Base-by-base conservation (phyloP, 305 asterid species). In the Salvia sclarea region DNA sequence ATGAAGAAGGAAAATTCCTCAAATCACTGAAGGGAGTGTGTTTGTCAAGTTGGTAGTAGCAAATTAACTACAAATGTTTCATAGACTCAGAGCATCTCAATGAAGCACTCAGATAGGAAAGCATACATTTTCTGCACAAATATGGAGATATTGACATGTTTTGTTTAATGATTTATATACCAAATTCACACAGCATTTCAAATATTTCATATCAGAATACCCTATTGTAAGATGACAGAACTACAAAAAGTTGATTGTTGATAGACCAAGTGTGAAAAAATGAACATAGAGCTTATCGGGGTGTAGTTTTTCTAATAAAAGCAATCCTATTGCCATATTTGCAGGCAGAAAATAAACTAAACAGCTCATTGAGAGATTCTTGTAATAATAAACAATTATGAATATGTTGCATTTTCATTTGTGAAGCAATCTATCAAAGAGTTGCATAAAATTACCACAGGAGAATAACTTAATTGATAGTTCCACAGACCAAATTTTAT, bases 401-500 rank as follows among this genome's bases (percentile, higher is more conserved):
- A 17, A 4, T 38, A 37, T 31, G 50, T 20, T 20, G 24, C n/a
- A 59, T 37, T 7, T 37, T 56, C 43, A 13, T 31, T 31, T 50
- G 16, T 52, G 65, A 53, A 41, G 50, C 64, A 63, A 52, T 57
- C 30, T 22, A 48, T 64, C 62, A 11, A 21, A 53, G 38, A 52
- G 47, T 57, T 45, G 24, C 16, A 38, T 17, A 58, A 30, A 41
- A 8, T 17, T 45, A 58, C 40, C 9, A 9, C 13, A 30, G 40
- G 50, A 7, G 9, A 60, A 58, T 22, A 58, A 55, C 14, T 44
- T 41, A 73, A 59, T 30, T 14, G 30, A 35, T 37, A 60, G 37
- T n/a, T 14, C 45, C 68, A 60, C 41, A 60, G 31, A 55, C 76
- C 59, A 38, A 33, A 12, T 37, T 60, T 38, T 35, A 50, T 16